These are phyloP conservation scores for Drechslera avenae DNA, from an alignment of 2,329 filamentous ascomycete species.

Conservation along the genomic window DNA sequence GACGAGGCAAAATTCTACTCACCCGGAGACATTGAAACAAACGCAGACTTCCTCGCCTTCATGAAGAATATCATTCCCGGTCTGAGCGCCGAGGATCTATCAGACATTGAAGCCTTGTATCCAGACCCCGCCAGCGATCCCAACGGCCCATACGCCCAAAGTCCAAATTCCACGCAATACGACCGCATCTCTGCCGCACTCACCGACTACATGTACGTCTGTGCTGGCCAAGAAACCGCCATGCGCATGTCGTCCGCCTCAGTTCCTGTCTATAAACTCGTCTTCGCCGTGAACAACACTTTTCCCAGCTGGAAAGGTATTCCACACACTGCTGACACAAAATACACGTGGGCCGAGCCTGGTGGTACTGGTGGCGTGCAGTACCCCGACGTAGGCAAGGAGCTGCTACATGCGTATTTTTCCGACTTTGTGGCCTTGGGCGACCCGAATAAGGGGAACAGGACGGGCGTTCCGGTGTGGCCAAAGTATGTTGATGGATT, in stretches of 20 bases:
- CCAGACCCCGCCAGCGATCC: conserved; percentile 28
- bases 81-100: conserved; percentile 22
- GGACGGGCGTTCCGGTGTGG: conserved; percentile 43
- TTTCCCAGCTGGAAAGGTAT: conserved; percentile 29
- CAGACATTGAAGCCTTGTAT: conserved; percentile 28
- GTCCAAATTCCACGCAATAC: conserved; percentile 53
- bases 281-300: conserved; percentile 29
- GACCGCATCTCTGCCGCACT: conserved; percentile 50
- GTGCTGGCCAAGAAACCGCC: conserved; percentile 54
- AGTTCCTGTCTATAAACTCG: conserved; percentile 35
- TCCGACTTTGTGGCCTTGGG: conserved; percentile 49
- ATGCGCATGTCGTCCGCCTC: conserved; percentile 43
- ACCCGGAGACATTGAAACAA: conserved; percentile 34
- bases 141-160: conserved; percentile 46
- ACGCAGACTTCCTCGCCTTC: conserved; percentile 43
- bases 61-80: conserved; percentile 29
- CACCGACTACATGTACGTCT: conserved; percentile 54
- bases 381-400: conserved; percentile 48
- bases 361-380: conserved; percentile 50
- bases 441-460: conserved; percentile 45
- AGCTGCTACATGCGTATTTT: conserved; percentile 48
- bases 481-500: conserved; percentile 42
- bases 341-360: conserved; percentile 56
- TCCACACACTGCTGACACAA: conserved; percentile 40
- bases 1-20: conserved; percentile 37